These are phyloP conservation scores for Colletotrichum tropicicola DNA, from an alignment of 2,329 filamentous ascomycete species.

Conservation along the genomic window DNA sequence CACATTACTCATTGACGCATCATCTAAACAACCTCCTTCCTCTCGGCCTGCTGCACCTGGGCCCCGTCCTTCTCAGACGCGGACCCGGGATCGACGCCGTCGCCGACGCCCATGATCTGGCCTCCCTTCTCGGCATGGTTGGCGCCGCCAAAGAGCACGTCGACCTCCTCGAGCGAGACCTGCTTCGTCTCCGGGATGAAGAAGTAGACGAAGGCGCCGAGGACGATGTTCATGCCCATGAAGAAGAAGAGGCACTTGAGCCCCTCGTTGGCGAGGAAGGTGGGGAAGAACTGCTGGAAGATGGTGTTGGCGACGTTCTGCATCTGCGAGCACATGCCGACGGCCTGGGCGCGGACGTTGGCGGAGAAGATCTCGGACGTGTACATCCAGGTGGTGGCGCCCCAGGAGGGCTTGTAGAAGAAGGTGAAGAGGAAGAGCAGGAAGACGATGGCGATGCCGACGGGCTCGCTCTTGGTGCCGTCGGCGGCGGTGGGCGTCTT, in stretches of 20 bases:
- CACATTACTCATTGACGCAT: not conserved
- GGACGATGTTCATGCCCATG: conserved; percentile 53
- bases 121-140: conserved; percentile 65
- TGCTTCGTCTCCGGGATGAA: conserved; percentile 60
- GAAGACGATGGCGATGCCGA: conserved; percentile 75
- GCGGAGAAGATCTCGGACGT: conserved; percentile 75
- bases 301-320: conserved; percentile 74
- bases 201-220: conserved; percentile 60
- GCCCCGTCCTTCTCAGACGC: conserved; percentile 4
- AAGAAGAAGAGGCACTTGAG: conserved; percentile 52
- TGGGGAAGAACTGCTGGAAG: conserved; percentile 77
- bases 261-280: conserved; percentile 66
- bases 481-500: conserved; percentile 60
- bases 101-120: conserved; percentile 46
- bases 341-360: conserved; percentile 77
- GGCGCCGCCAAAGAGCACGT: conserved; percentile 62
- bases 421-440: conserved; percentile 71
- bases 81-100: not conserved
- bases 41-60: conserved; percentile 21
- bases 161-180: conserved; percentile 64
- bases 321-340: conserved; percentile 70
- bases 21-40: conserved; percentile 11
- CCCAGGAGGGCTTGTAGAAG: conserved; percentile 77
- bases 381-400: conserved; percentile 77
- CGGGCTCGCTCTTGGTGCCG: conserved; percentile 64